These are phyloP conservation scores for Ceriops tagal DNA, from an alignment of 345 rosid species.

Conservation along the genomic window DNA sequence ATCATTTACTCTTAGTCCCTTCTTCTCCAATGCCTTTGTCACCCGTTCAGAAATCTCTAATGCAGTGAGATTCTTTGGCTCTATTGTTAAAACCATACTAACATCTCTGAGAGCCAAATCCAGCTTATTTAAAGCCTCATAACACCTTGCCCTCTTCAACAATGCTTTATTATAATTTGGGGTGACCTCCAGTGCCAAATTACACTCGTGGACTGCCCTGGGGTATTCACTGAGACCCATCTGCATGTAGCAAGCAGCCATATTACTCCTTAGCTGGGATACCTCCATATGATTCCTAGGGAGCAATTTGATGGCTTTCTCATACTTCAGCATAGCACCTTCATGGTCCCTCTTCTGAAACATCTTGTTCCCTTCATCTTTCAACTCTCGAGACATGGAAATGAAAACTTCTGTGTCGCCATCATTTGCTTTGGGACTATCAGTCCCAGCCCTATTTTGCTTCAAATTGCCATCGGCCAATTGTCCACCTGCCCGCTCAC, in stretches of 20 bases:
- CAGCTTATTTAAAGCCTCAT: constrained; percentile 74
- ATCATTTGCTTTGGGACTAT: constrained; percentile 37
- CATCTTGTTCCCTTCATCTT: constrained; percentile 77
- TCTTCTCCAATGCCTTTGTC: constrained; percentile 44
- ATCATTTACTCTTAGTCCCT: constrained; percentile 58
- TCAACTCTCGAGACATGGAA: constrained; percentile 62
- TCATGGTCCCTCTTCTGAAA: constrained; percentile 75
- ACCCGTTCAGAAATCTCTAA: constrained; percentile 70
- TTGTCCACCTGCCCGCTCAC: constrained; percentile 34
- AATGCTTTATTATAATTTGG: constrained; percentile 71
- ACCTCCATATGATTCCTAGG: constrained; percentile 62
- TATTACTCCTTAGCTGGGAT: constrained; percentile 62
- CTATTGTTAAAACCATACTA: constrained; percentile 51
- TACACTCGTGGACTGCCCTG: constrained; percentile 68
- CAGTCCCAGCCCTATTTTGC: constrained; percentile 29
- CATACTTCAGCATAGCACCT: constrained; percentile 72
- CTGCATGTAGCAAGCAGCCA: constrained; percentile 94
- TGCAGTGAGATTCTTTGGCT: constrained; percentile 73
- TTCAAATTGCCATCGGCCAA: constrained; percentile 36
- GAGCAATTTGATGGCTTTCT: constrained; percentile 73
- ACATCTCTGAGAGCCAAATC: constrained; percentile 80
- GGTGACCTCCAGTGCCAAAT: constrained; percentile 64
- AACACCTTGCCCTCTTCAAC: constrained; percentile 84
- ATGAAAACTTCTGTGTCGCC: constrained; percentile 50
- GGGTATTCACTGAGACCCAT: constrained; percentile 68